Evolutionary conservation across 805 yeast species (phyloP).

Genomic region (Pichia exigua): DNA sequence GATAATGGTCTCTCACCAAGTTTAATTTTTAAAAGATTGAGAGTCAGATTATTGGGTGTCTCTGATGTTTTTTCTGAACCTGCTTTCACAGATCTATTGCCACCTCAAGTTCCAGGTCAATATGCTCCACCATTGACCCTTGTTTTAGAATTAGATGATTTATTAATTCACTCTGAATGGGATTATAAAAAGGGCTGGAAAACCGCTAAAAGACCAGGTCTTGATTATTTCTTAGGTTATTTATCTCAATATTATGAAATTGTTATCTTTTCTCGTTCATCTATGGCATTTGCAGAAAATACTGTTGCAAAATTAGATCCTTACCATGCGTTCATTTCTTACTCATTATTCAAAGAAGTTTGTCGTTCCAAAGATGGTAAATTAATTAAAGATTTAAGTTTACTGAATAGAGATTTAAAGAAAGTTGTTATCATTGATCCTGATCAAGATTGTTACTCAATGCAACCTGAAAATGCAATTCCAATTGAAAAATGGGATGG

Average conservation of each 20-base stretch:
- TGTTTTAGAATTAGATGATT: constrained; percentile 82
- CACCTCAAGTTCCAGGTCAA: constrained; percentile 85
- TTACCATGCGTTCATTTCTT: constrained; percentile 78
- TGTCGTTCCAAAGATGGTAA: constrained; percentile 85
- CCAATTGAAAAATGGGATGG: constrained; percentile 85
- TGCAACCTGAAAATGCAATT: constrained; percentile 94
- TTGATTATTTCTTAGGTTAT: constrained; percentile 92
- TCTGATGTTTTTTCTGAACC: constrained; percentile 88
- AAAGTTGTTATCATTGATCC: constrained; percentile 79
- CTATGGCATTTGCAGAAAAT: constrained; percentile 77
- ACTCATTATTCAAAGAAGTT: constrained; percentile 84
- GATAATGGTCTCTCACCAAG: constrained; percentile 65
- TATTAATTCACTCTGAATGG: constrained; percentile 90
- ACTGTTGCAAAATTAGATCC: constrained; percentile 90
- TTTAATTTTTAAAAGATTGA: constrained; percentile 60
- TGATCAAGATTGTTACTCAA: constrained; percentile 57
- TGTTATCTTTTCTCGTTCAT: constrained; percentile 80
- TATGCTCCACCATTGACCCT: constrained; percentile 88
- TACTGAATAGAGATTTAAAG: constrained; percentile 82
- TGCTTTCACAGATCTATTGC: constrained; percentile 84
- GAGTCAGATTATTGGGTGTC: constrained; percentile 62
- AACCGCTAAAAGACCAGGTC: constrained; percentile 98
- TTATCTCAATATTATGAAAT: constrained; percentile 93
- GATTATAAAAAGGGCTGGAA: constrained; percentile 90
- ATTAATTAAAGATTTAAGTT: constrained; percentile 79